Conservation (phyloP, 2,329 filamentous ascomycete genomes). For the Epichloe uncinata region DNA sequence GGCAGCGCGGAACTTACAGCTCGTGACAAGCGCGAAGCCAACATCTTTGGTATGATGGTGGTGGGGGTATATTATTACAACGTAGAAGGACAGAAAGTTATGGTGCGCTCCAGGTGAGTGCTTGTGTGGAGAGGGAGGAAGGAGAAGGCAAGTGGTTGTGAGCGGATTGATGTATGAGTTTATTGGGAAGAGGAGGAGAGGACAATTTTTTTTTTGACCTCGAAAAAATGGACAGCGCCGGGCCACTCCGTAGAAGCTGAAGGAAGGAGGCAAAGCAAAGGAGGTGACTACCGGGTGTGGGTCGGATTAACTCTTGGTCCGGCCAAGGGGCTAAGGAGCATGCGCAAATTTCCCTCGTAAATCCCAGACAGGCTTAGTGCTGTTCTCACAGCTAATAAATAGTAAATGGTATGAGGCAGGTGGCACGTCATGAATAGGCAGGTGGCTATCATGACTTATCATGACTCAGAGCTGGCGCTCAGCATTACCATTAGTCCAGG, state of each 20-base stretch:
- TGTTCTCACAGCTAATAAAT: too few species aligned
- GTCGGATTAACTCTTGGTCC: conserved; percentile 17
- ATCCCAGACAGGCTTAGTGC: too few species aligned
- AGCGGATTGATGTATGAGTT: conserved; percentile 9
- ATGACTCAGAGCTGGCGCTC: too few species aligned
- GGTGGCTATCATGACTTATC: too few species aligned
- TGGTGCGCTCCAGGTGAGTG: conserved; percentile 18
- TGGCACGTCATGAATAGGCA: too few species aligned
- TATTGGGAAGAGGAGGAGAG: conserved; percentile 15
- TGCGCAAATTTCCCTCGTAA: neutral
- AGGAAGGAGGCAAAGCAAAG: conserved; percentile 25
- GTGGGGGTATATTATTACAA: conserved; percentile 19
- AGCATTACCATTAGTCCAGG: too few species aligned
- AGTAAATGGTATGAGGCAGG: too few species aligned
- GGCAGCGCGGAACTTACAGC: conserved; percentile 43
- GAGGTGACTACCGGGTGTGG: neutral
- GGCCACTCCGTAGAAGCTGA: conserved; percentile 25
- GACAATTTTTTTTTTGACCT: conserved; percentile 24
- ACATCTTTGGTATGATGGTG: conserved; percentile 41
- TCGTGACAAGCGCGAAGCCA: conserved; percentile 58
- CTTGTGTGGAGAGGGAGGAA: conserved; percentile 12
- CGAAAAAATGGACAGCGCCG: conserved; percentile 19
- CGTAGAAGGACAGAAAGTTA: conserved; percentile 19
- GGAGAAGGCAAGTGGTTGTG: conserved; percentile 13
- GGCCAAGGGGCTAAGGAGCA: neutral